phyloP scores from a whole-genome alignment of 2,329 filamentous ascomycete genomes.

The Shiraia bambusicola region DNA sequence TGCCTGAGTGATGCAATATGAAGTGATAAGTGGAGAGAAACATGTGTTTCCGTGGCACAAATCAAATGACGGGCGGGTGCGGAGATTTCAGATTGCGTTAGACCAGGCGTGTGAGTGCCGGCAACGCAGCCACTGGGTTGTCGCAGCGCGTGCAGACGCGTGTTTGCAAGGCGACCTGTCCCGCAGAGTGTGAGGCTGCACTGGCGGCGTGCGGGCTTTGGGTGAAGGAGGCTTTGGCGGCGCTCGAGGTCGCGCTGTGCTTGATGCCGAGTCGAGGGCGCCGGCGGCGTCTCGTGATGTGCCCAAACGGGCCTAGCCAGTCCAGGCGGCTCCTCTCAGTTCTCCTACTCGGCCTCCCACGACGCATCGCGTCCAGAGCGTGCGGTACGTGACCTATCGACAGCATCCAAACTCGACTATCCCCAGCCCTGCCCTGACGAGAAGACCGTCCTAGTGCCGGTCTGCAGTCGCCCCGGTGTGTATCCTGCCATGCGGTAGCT shows the following conservation, averaged over 20 bases:
- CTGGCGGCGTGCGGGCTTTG: too few species aligned
- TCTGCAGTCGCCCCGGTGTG: constrained; percentile 29
- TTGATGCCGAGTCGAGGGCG: constrained; percentile 17
- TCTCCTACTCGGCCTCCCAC: constrained; percentile 26
- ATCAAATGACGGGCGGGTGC: constrained; percentile 31
- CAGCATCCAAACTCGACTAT: constrained; percentile 27
- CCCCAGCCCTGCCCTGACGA: constrained; percentile 34
- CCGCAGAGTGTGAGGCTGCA: too few species aligned
- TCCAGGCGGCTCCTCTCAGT: constrained; percentile 6
- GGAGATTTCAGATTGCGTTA: constrained; percentile 37
- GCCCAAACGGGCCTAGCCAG: constrained; percentile 16
- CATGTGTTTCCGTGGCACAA: constrained; percentile 40
- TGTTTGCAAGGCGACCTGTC: constrained; percentile 8
- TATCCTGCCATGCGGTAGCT: constrained; percentile 12
- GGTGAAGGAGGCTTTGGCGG: constrained; percentile 1
- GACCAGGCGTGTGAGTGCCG: constrained; percentile 39
- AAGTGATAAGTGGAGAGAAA: constrained; percentile 45
- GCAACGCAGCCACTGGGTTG: constrained; percentile 42
- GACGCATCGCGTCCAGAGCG: constrained; percentile 40
- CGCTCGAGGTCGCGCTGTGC: constrained; percentile 11
- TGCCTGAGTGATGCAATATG: constrained; percentile 37
- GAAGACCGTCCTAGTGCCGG: constrained; percentile 25
- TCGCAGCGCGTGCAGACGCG: constrained; percentile 31
- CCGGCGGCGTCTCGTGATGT: constrained; percentile 14
- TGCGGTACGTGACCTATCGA: constrained; percentile 38